These are phyloP conservation scores for Rhodamnia argentea DNA, from an alignment of 345 rosid species.

Conservation along the genomic window DNA sequence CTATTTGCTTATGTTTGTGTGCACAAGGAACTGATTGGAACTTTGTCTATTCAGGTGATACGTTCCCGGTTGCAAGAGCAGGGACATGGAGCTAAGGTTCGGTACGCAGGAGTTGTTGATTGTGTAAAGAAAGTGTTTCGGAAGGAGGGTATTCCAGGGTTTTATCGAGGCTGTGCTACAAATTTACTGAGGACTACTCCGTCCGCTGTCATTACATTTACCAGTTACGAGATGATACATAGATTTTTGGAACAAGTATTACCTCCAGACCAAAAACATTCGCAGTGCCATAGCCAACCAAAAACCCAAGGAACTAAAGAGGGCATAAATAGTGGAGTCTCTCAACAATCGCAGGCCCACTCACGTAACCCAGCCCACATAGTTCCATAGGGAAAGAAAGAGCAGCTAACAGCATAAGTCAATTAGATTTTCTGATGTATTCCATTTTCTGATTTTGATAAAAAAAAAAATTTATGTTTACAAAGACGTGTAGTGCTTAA, in stretches of 20 bases:
- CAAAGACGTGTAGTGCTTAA: neutral
- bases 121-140: slow-evolving; percentile 65
- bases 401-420: slow-evolving; percentile 12
- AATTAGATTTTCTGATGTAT: neutral
- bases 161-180: slow-evolving; percentile 90
- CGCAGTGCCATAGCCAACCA: slow-evolving; percentile 12
- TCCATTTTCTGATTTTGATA: neutral
- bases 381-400: slow-evolving; percentile 24
- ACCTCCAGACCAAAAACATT: slow-evolving; percentile 30
- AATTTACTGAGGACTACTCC: slow-evolving; percentile 86
- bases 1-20: neutral
- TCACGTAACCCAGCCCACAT: slow-evolving; percentile 22
- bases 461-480: too few species aligned
- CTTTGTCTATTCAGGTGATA: slow-evolving; percentile 35
- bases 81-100: slow-evolving; percentile 45
- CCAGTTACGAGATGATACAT: slow-evolving; percentile 92
- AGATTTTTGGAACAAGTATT: slow-evolving; percentile 38
- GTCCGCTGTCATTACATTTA: slow-evolving; percentile 89
- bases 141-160: slow-evolving; percentile 65
- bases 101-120: slow-evolving; percentile 58
- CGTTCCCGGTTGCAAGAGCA: slow-evolving; percentile 98
- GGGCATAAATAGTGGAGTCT: neutral
- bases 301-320: slow-evolving; percentile 10
- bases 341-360: slow-evolving; percentile 17
- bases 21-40: neutral